Evolutionary conservation across 192 early-diverging fungal species (phyloP).

Genomic region (Thoreauomyces humboldtii): DNA sequence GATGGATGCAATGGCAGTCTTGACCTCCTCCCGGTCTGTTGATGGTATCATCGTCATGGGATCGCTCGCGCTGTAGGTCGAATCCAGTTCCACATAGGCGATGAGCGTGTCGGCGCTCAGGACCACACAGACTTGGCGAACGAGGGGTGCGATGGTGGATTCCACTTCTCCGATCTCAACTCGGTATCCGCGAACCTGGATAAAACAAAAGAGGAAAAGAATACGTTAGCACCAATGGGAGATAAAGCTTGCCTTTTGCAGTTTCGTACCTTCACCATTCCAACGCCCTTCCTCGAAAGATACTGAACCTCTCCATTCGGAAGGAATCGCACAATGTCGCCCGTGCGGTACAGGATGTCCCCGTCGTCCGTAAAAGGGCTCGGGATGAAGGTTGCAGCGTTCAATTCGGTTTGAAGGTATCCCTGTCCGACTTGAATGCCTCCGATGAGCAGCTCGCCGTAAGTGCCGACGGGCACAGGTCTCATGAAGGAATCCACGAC

Average conservation of each 20-base stretch:
- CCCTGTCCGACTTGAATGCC: slow-evolving; percentile 40
- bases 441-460: slow-evolving; percentile 45
- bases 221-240: not conserved
- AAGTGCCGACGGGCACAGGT: slow-evolving; percentile 27
- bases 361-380: not conserved
- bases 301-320: not conserved
- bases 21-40: not conserved
- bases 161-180: not conserved
- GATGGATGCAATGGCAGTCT: slow-evolving; percentile 5
- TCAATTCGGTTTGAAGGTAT: slow-evolving; percentile 43
- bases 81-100: not conserved
- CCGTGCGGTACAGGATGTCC: slow-evolving; percentile 22
- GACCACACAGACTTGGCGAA: not conserved
- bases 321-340: slow-evolving; percentile 14
- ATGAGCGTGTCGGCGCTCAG: not conserved
- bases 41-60: not conserved
- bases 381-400: slow-evolving; percentile 24
- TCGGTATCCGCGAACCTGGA: slow-evolving; percentile 1
- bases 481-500: slow-evolving; percentile 5
- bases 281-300: slow-evolving; percentile 11
- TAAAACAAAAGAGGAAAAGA: not conserved
- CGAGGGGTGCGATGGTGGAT: not conserved
- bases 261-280: slow-evolving; percentile 33
- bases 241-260: no score
- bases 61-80: not conserved